Evolutionary conservation across 495 filamentous ascomycete species (phyloP).

Genomic region (Aspergillus bertholletiae): DNA sequence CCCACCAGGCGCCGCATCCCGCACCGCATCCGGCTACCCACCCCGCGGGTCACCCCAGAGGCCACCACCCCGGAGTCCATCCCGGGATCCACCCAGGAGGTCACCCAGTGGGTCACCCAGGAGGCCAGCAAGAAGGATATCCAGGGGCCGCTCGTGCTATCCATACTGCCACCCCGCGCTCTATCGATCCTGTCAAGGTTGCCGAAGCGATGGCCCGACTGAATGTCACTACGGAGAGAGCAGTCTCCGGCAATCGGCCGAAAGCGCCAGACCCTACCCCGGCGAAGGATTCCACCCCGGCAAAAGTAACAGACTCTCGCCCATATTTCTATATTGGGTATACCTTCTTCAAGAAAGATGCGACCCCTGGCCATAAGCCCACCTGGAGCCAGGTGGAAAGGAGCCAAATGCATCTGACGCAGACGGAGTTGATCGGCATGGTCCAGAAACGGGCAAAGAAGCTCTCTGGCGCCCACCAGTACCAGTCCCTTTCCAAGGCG

Average conservation of each 20-base stretch:
- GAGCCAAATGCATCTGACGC: conserved; percentile 25
- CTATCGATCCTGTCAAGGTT: conserved; percentile 8
- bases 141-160: conserved; percentile 10
- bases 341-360: conserved; percentile 33
- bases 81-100: not conserved
- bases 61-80: not conserved
- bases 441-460: conserved; percentile 31
- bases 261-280: conserved; percentile 1
- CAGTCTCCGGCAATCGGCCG: not conserved
- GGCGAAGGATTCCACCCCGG: too few species aligned
- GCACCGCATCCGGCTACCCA: not conserved
- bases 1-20: conserved; percentile 5
- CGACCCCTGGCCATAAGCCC: conserved; percentile 22
- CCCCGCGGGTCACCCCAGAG: not conserved
- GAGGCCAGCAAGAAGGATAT: conserved; percentile 1
- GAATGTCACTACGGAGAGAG: conserved; percentile 10
- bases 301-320: conserved; percentile 3
- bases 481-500: conserved; percentile 23
- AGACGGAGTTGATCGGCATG: conserved; percentile 25
- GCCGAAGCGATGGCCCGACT: conserved; percentile 16
- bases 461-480: conserved; percentile 25
- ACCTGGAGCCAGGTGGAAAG: conserved; percentile 31
- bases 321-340: conserved; percentile 26
- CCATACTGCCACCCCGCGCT: conserved; percentile 5
- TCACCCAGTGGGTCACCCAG: not conserved